A percentile compares a stretch with the other conserved stretches of the same genome.
phyloP scores from a whole-genome alignment of 164 flowering plant genomes.

The Berberis thunbergii region DNA sequence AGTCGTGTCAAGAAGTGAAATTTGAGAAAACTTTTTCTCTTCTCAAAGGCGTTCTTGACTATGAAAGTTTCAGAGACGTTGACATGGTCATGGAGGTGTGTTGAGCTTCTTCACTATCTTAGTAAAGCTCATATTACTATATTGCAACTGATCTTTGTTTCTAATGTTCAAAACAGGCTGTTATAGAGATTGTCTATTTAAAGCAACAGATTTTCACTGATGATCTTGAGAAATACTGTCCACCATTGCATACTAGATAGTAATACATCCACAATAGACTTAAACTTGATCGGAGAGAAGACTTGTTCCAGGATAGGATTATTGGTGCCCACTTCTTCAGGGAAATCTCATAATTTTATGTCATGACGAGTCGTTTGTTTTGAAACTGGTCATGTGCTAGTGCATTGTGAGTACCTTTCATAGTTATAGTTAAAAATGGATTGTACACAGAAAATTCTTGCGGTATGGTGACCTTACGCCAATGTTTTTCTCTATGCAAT shows the following conservation, averaged over 20 bases:
- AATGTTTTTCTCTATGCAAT: no score
- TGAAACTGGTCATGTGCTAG: neutral
- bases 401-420: no score
- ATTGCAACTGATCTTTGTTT: conserved; percentile 3
- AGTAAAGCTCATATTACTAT: neutral
- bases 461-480: no score
- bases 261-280: conserved; percentile 90
- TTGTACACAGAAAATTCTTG: no score
- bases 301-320: conserved; percentile 76
- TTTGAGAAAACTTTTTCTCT: conserved; percentile 68
- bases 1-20: conserved; percentile 77
- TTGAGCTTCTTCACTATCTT: neutral
- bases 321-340: conserved; percentile 95
- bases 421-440: no score
- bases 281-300: conserved; percentile 74
- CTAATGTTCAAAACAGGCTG: conserved; percentile 48
- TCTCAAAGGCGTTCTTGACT: conserved; percentile 72
- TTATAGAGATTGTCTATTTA: conserved; percentile 69
- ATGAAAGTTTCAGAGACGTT: conserved; percentile 73
- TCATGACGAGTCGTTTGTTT: neutral
- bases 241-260: conserved; percentile 84
- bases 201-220: conserved; percentile 82
- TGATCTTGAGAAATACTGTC: conserved; percentile 75
- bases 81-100: conserved; percentile 94
- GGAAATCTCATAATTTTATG: conserved; percentile 17